A percentile compares a stretch with the other conserved stretches of the same genome.
Conservation (phyloP, 2,329 filamentous ascomycete species). For the Colletotrichum zoysiae region DNA sequence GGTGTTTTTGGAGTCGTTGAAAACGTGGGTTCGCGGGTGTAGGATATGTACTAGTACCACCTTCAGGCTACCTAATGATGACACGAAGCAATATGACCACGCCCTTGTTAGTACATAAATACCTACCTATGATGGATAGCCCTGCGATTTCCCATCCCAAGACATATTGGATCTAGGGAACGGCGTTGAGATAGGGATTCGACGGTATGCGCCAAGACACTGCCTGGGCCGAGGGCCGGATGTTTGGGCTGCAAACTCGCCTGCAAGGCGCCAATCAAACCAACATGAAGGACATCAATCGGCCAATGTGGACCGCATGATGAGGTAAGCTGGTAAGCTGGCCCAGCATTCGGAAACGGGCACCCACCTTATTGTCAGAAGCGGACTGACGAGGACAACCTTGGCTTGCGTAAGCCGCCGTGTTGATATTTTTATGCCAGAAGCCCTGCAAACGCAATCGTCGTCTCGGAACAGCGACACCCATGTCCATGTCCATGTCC, state of each 20-base stretch:
- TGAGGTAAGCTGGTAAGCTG: constrained; percentile 28
- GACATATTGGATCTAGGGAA: background rate
- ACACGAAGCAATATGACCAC: constrained; percentile 33
- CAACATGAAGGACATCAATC: background rate
- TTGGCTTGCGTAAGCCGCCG: constrained; percentile 40
- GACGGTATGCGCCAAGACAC: background rate
- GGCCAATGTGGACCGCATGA: background rate
- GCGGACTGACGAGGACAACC: constrained; percentile 34
- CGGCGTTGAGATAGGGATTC: background rate
- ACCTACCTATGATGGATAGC: constrained; percentile 9
- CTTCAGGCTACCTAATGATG: constrained; percentile 33
- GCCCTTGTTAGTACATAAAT: background rate
- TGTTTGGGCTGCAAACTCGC: background rate
- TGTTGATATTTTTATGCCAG: constrained; percentile 28
- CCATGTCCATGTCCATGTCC: constrained; percentile 29
- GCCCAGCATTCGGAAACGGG: background rate
- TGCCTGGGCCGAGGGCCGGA: background rate
- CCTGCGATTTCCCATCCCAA: background rate
- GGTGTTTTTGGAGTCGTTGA: constrained; percentile 23
- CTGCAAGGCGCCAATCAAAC: background rate
- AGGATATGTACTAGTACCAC: constrained; percentile 32
- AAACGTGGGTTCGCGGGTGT: constrained; percentile 27
- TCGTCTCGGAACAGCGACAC: constrained; percentile 5
- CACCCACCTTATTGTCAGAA: constrained; percentile 4
- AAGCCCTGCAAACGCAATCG: constrained; percentile 24